A percentile compares a stretch with the other conserved stretches of the same genome.
phyloP scores from a whole-genome alignment of 148 eudicot species.

The Rhododendron griersonianum region DNA sequence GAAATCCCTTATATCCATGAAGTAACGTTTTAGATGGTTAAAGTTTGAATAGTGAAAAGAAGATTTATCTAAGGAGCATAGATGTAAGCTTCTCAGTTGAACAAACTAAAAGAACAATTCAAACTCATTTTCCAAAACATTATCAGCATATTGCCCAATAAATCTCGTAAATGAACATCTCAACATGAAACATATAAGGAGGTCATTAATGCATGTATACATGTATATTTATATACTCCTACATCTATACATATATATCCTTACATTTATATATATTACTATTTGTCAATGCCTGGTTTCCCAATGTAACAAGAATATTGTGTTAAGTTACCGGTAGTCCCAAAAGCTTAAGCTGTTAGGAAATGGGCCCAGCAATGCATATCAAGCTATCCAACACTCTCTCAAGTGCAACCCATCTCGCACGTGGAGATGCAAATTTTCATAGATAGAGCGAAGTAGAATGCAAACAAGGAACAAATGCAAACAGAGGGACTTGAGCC shows the following conservation, averaged over 20 bases:
- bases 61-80: background rate
- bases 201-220: background rate
- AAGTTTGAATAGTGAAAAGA: background rate
- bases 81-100: background rate
- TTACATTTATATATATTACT: background rate
- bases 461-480: no score
- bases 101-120: background rate
- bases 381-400: no score
- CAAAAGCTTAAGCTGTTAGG: no score
- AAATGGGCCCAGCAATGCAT: no score
- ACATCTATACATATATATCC: background rate
- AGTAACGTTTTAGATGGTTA: background rate
- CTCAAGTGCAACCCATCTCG: no score
- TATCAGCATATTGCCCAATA: background rate
- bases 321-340: no score
- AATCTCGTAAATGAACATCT: background rate
- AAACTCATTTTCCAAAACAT: background rate
- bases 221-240: background rate
- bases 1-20: background rate
- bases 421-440: no score
- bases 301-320: background rate
- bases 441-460: no score
- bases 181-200: background rate
- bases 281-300: background rate
- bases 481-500: no score